phyloP scores from a whole-genome alignment of 2,329 filamentous ascomycete species.

The Dryadomyces sulphureus region DNA sequence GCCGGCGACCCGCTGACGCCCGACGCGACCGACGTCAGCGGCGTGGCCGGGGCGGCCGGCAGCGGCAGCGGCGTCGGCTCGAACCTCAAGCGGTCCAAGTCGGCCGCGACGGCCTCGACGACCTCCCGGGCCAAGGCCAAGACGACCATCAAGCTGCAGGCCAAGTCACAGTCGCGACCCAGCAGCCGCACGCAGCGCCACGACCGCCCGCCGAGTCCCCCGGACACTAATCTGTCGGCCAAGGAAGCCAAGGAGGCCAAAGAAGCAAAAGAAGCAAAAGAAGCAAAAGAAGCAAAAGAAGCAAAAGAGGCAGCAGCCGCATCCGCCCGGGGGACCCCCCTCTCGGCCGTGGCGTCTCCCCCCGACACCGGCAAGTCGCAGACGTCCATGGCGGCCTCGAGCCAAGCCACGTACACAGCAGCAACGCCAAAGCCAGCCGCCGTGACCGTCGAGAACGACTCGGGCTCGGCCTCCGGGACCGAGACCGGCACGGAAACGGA shows the following conservation, averaged over 20 bases:
- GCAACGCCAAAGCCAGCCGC: neutral
- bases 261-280: too few relatives aligned
- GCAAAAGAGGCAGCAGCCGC: neutral
- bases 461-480: neutral
- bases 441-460: neutral
- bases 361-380: conserved; percentile 25
- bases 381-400: conserved; percentile 39
- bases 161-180: conserved; percentile 15
- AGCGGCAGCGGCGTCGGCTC: conserved; percentile 29
- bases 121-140: neutral
- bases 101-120: conserved; percentile 14
- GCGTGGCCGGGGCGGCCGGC: conserved; percentile 53
- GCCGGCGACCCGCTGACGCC: conserved; percentile 48
- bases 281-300: too few relatives aligned
- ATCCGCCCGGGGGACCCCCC: conserved; percentile 7
- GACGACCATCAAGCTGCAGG: neutral
- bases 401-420: conserved; percentile 35
- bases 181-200: conserved; percentile 20
- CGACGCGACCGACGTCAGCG: conserved; percentile 55
- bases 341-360: conserved; percentile 11
- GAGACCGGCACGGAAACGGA: neutral
- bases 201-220: conserved; percentile 44
- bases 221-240: conserved; percentile 45
- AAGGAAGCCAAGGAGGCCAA: neutral
- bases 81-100: conserved; percentile 31